Evolutionary conservation across 2,329 filamentous ascomycete genomes (phyloP).

Genomic region (Lachnellula occidentalis): DNA sequence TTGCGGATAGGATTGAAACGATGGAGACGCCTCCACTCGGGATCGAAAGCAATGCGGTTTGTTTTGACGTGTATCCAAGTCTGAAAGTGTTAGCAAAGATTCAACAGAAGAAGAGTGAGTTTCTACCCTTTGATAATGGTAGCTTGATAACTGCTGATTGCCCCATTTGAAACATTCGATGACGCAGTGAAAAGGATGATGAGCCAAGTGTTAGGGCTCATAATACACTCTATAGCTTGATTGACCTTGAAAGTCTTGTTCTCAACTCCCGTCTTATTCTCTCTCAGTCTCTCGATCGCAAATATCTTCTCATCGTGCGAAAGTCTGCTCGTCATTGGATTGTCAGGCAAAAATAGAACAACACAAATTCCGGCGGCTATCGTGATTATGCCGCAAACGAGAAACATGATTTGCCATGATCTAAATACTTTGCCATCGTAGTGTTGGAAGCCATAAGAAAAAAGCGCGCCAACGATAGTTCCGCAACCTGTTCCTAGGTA

Average conservation of each 20-base stretch:
- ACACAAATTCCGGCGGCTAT: slow-evolving; percentile 35
- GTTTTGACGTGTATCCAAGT: slow-evolving; percentile 38
- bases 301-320: slow-evolving; percentile 34
- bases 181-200: slow-evolving; percentile 30
- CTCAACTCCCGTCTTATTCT: slow-evolving; percentile 28
- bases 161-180: slow-evolving; percentile 27
- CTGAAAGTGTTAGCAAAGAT: slow-evolving; percentile 10
- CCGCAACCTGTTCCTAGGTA: slow-evolving; percentile 48
- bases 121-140: slow-evolving; percentile 34
- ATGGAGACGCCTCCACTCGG: slow-evolving; percentile 39
- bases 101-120: neutral
- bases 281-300: slow-evolving; percentile 40
- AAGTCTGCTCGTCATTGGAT: slow-evolving; percentile 36
- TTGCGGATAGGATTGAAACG: slow-evolving; percentile 36
- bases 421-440: neutral
- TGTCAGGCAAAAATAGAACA: slow-evolving; percentile 36
- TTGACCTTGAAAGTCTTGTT: slow-evolving; percentile 34
- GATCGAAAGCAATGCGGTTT: slow-evolving; percentile 40
- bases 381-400: slow-evolving; percentile 40
- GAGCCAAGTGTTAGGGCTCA: slow-evolving; percentile 35
- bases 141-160: slow-evolving; percentile 37
- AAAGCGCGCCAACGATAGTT: slow-evolving; percentile 37
- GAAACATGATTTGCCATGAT: slow-evolving; percentile 38
- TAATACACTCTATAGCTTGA: slow-evolving; percentile 33
- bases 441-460: slow-evolving; percentile 2